Base-by-base conservation (phyloP, 2,329 filamentous ascomycete genomes). In the Aspergillus sp. region DNA sequence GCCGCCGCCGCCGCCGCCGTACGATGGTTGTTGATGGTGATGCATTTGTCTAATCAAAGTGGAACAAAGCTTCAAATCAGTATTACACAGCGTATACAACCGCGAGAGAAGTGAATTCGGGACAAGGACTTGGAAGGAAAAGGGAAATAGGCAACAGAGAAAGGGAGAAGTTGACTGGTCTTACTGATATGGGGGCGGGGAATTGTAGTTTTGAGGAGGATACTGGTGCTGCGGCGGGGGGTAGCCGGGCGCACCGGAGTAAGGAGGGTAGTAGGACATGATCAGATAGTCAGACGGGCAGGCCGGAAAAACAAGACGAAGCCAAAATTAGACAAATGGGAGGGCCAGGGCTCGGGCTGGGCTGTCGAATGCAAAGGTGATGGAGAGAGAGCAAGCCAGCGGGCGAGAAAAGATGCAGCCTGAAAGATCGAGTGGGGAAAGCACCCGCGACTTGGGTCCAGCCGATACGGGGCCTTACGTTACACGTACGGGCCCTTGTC, bases 261-360 rank as follows among this genome's bases (percentile, higher is more conserved):
- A 85, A 48, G 81, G 80, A 63, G 83, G 84, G 71, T 86, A 88
- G 68, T 84, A 85, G 64, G 86, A 87, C 86, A 88, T 89, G 56
- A 64, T 66, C 58, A 48, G 50, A 48, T 38, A 39, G 42, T 48
- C 56, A 57, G 55, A 47, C 41, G 54, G 57, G 49, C 49, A 55
- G 59, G 30, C 59, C 30, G 30, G 13, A 13, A 38, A 48, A 52
- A 53, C 38, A 57, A 48, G 34, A 30, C 45, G 55, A 53, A 26
- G 36, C 47, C 42, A 57, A 48, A 57, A 43, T 59, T 52, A 59
- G 42, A 52, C 43, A 43, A 57, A 59, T 53, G 52, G 45, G 50
- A 51, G 38, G 15, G 20, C 8, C 26, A 53, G 50, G 43, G 43
- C 49, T 47, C 36, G 43, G 36, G 44, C 55, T 42, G 34, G 26